Evolutionary conservation across 306 rosid genomes (phyloP).

Genomic region (Ceratonia siliqua): DNA sequence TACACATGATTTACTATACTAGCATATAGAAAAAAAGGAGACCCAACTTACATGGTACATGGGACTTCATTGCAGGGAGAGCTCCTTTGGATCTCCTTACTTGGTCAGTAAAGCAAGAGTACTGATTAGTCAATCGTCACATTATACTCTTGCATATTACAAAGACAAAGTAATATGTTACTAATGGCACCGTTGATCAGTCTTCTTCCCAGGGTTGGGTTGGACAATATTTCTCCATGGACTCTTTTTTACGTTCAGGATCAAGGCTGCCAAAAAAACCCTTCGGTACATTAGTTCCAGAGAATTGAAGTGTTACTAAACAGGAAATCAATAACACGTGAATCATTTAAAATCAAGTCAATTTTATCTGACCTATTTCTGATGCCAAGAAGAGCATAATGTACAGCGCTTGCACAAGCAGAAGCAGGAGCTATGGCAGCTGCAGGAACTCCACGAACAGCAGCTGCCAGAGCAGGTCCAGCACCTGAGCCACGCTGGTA

Average conservation of each 20-base stretch:
- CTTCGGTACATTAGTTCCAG: constrained; percentile 27
- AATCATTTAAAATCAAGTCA: constrained; percentile 27
- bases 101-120: constrained; percentile 30
- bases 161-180: constrained; percentile 24
- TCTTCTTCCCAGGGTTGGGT: constrained; percentile 71
- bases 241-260: constrained; percentile 88
- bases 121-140: constrained; percentile 19
- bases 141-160: constrained; percentile 31
- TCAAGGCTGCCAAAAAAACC: constrained; percentile 70
- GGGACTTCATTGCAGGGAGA: constrained; percentile 8
- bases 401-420: constrained; percentile 96
- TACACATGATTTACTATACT: background rate
- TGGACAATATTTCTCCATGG: constrained; percentile 96
- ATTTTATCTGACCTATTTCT: constrained; percentile 73
- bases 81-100: constrained; percentile 34
- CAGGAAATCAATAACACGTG: constrained; percentile 10
- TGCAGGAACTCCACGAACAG: constrained; percentile 83
- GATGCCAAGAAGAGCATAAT: constrained; percentile 84
- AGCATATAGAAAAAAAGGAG: constrained; percentile 1
- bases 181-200: constrained; percentile 49
- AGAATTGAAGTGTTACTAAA: background rate
- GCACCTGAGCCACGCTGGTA: constrained; percentile 94
- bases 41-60: constrained; percentile 42
- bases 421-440: constrained; percentile 98
- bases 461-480: constrained; percentile 86